phyloP scores from a whole-genome alignment of 495 filamentous ascomycete species.

The Penicillium salamii region DNA sequence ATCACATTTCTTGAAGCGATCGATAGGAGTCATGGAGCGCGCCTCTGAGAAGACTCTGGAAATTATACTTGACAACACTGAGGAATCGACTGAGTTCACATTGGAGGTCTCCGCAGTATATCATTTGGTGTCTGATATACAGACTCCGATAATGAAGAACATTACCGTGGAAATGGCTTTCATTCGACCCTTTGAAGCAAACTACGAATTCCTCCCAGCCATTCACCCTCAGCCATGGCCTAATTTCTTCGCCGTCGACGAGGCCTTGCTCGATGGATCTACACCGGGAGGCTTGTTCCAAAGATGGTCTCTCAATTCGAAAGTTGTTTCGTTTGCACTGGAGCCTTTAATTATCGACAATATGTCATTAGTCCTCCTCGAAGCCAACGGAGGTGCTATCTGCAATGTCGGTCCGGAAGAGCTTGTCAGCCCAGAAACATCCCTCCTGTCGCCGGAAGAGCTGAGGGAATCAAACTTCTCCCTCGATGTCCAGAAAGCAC shows the following conservation, averaged over 20 bases:
- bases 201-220: constrained; percentile 76
- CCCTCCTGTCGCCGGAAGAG: constrained; percentile 56
- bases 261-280: constrained; percentile 29
- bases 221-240: constrained; percentile 81
- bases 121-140: constrained; percentile 72
- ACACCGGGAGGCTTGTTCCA: constrained; percentile 66
- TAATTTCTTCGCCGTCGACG: constrained; percentile 66
- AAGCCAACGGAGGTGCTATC: constrained; percentile 51
- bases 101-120: constrained; percentile 73
- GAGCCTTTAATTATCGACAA: constrained; percentile 67
- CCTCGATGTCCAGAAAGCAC: constrained; percentile 66
- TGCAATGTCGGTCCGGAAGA: constrained; percentile 44
- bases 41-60: constrained; percentile 33
- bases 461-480: constrained; percentile 68
- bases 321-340: constrained; percentile 70
- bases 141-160: constrained; percentile 78
- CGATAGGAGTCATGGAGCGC: constrained; percentile 48
- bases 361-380: constrained; percentile 55
- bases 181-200: constrained; percentile 81
- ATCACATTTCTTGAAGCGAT: constrained; percentile 35
- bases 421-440: constrained; percentile 28
- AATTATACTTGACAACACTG: constrained; percentile 34
- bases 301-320: constrained; percentile 72
- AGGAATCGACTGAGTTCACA: constrained; percentile 59
- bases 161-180: constrained; percentile 64